phyloP scores from a whole-genome alignment of 306 rosid species.

The Begonia loranthoides region DNA sequence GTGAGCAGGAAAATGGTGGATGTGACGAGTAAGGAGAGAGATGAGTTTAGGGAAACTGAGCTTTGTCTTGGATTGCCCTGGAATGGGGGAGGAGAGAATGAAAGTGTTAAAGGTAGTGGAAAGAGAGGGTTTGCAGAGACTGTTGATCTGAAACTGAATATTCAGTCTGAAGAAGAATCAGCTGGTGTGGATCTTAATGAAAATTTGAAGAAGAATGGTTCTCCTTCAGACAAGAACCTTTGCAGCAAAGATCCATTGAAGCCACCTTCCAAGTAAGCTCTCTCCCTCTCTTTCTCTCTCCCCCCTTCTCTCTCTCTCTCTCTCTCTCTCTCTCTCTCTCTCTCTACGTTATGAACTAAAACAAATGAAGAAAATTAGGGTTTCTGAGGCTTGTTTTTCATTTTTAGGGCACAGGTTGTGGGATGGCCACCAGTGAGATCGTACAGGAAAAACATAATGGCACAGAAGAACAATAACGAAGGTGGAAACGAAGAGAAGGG shows the following conservation, averaged over 20 bases:
- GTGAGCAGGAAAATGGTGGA: slow-evolving; percentile 22
- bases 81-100: slow-evolving; percentile 17
- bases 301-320: no score
- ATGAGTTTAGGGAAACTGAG: slow-evolving; percentile 49
- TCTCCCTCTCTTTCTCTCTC: no score
- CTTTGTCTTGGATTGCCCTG: slow-evolving; percentile 63
- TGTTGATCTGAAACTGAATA: not conserved
- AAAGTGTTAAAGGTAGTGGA: slow-evolving; percentile 29
- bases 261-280: slow-evolving; percentile 19
- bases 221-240: slow-evolving; percentile 20
- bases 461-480: slow-evolving; percentile 26
- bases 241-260: slow-evolving; percentile 39
- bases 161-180: not conserved
- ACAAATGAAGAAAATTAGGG: not conserved
- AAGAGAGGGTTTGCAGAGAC: slow-evolving; percentile 16
- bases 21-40: slow-evolving; percentile 14
- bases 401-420: slow-evolving; percentile 61
- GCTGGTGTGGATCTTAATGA: slow-evolving; percentile 14
- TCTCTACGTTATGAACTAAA: not conserved
- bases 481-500: slow-evolving; percentile 21
- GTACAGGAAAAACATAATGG: slow-evolving; percentile 51
- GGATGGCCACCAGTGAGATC: slow-evolving; percentile 86
- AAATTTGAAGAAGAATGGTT: slow-evolving; percentile 18
- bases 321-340: no score
- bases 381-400: not conserved